Percentiles rank a stretch among this genome's conserved stretches.
Conservation (phyloP, 768 basidiomycete genomes). For the Steccherinum ochraceum region DNA sequence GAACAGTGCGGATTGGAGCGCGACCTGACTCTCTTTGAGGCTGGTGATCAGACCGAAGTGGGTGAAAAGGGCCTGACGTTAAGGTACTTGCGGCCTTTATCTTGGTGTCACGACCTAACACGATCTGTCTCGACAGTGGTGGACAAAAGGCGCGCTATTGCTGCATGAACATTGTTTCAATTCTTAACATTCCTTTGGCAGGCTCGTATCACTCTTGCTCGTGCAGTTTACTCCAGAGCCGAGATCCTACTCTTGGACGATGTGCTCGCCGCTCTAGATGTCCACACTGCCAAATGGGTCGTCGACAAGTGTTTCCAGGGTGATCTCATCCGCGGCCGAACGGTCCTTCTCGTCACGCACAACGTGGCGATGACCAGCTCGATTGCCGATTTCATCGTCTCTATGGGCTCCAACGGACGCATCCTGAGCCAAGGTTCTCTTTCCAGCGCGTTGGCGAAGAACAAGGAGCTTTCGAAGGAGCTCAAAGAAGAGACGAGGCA, state of each 20-base stretch:
- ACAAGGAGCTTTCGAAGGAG: slow-evolving; percentile 27
- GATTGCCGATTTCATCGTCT: slow-evolving; percentile 49
- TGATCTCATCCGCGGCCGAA: slow-evolving; percentile 41
- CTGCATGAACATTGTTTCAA: neutral
- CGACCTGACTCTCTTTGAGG: slow-evolving; percentile 40
- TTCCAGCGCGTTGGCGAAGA: slow-evolving; percentile 36
- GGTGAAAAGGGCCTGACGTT: slow-evolving; percentile 51
- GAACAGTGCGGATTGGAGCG: slow-evolving; percentile 34
- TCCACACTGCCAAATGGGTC: slow-evolving; percentile 46
- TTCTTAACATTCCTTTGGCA: neutral
- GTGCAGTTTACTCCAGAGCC: slow-evolving; percentile 54
- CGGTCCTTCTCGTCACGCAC: slow-evolving; percentile 46
- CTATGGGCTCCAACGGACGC: slow-evolving; percentile 44
- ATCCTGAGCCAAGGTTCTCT: slow-evolving; percentile 41
- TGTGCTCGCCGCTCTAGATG: slow-evolving; percentile 33
- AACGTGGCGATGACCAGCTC: slow-evolving; percentile 45
- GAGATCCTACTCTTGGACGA: slow-evolving; percentile 68
- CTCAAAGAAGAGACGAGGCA: slow-evolving; percentile 16
- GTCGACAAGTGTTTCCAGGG: slow-evolving; percentile 45
- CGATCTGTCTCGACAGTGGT: slow-evolving; percentile 20
- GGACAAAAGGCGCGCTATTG: slow-evolving; percentile 36
- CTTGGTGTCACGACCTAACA: neutral
- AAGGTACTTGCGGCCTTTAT: slow-evolving; percentile 28
- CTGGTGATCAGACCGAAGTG: slow-evolving; percentile 49
- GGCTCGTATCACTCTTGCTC: slow-evolving; percentile 51